phyloP scores from a whole-genome alignment of 148 eudicot species.

The Cornus controversa region DNA sequence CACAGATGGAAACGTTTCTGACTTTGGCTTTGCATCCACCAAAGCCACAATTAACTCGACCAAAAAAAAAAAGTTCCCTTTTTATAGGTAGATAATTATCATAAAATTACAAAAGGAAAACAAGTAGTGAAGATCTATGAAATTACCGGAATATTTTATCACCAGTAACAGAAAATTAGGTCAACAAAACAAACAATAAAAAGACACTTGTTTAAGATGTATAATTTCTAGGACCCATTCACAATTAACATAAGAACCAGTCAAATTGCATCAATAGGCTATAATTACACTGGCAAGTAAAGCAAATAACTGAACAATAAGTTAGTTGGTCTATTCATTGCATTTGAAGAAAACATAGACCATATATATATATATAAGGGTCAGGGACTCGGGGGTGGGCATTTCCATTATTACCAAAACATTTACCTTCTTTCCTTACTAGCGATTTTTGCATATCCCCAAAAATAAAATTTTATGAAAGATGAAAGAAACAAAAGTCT shows the following conservation, averaged over 20 bases:
- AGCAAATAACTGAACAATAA: background rate
- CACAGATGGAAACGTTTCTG: slow-evolving; percentile 5
- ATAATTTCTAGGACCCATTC: slow-evolving; percentile 7
- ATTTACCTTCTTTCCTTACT: background rate
- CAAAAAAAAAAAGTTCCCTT: background rate
- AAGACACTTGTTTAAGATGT: background rate
- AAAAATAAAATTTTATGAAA: background rate
- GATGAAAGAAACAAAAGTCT: background rate
- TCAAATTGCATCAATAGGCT: slow-evolving; percentile 21
- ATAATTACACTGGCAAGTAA: slow-evolving; percentile 6
- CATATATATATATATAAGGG: background rate
- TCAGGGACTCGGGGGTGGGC: background rate
- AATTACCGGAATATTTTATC: background rate
- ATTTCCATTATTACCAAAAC: background rate
- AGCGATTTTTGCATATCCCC: background rate
- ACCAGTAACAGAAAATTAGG: too few species aligned
- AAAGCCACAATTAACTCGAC: slow-evolving; percentile 3
- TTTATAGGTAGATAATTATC: background rate
- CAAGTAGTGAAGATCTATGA: background rate
- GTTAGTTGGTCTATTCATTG: slow-evolving; percentile 2
- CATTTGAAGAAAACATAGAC: background rate
- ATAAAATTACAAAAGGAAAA: background rate
- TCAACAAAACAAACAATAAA: background rate
- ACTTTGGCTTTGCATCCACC: slow-evolving; percentile 18
- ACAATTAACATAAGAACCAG: slow-evolving; percentile 11